Evolutionary conservation across 257 asterid species (phyloP).

Genomic region (Parsonsia alboflavescens): DNA sequence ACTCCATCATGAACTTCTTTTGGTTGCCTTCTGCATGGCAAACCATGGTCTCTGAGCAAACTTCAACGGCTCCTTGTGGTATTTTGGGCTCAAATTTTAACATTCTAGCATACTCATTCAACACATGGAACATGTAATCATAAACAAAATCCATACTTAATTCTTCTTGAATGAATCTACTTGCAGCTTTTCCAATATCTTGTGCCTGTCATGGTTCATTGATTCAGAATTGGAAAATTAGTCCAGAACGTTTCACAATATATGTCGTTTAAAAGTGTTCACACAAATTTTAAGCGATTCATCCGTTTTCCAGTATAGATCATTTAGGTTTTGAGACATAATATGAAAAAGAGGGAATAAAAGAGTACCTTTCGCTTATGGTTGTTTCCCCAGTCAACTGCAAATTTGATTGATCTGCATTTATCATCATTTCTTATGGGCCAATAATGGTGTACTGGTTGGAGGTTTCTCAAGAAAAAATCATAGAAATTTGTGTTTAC

Average conservation of each 20-base stretch:
- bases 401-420: conserved; percentile 28
- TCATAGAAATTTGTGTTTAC: conserved; percentile 28
- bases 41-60: conserved; percentile 44
- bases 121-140: conserved; percentile 53
- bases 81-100: conserved; percentile 36
- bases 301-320: no score
- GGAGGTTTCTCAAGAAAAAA: conserved; percentile 28
- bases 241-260: neutral
- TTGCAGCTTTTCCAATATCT: conserved; percentile 38
- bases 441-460: conserved; percentile 32
- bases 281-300: no score
- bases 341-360: neutral
- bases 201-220: conserved; percentile 27
- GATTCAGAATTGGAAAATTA: neutral
- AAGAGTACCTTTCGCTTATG: conserved; percentile 20
- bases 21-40: conserved; percentile 37
- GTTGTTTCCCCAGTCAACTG: conserved; percentile 32
- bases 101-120: conserved; percentile 43
- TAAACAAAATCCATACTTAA: conserved; percentile 46
- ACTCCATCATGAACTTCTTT: conserved; percentile 32
- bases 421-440: conserved; percentile 26
- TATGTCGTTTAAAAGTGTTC: no score
- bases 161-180: conserved; percentile 40
- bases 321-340: no score
- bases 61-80: conserved; percentile 38